Evolutionary conservation across 139 green algal genomes (phyloP).

Genomic region (Limnomonas spitsbergensis): DNA sequence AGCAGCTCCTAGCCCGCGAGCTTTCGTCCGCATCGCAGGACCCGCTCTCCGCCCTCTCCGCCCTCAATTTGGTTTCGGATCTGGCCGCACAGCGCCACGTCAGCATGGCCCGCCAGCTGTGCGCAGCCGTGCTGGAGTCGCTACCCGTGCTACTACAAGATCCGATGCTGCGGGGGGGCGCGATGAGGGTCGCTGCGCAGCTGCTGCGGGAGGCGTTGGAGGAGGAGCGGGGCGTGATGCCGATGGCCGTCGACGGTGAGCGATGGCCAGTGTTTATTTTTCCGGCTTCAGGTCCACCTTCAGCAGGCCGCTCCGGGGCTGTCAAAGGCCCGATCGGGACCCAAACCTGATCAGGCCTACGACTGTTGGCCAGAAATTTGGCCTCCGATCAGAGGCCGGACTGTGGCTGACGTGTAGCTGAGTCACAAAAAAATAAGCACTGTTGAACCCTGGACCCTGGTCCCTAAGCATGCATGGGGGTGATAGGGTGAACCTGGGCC

Average conservation of each 20-base stretch:
- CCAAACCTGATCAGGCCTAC: too few relatives aligned
- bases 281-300: too few relatives aligned
- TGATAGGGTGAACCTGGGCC: too few relatives aligned
- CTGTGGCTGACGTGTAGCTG: too few relatives aligned
- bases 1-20: not conserved
- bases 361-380: too few relatives aligned
- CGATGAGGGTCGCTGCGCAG: not conserved
- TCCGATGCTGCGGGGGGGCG: not conserved
- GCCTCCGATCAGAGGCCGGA: too few relatives aligned
- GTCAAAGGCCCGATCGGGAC: too few relatives aligned
- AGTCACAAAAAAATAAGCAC: too few relatives aligned
- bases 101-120: not conserved
- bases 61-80: not conserved
- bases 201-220: not conserved
- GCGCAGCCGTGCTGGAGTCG: not conserved
- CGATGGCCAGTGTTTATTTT: too few relatives aligned
- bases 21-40: not conserved
- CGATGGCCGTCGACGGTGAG: not conserved
- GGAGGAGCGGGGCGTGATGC: not conserved
- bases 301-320: too few relatives aligned
- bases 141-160: not conserved
- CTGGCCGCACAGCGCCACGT: not conserved
- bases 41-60: not conserved
- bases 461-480: too few relatives aligned
- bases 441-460: too few relatives aligned